Evolutionary conservation across 2,329 filamentous ascomycete genomes (phyloP).

Genomic region (Fusarium brevicatenulatum): DNA sequence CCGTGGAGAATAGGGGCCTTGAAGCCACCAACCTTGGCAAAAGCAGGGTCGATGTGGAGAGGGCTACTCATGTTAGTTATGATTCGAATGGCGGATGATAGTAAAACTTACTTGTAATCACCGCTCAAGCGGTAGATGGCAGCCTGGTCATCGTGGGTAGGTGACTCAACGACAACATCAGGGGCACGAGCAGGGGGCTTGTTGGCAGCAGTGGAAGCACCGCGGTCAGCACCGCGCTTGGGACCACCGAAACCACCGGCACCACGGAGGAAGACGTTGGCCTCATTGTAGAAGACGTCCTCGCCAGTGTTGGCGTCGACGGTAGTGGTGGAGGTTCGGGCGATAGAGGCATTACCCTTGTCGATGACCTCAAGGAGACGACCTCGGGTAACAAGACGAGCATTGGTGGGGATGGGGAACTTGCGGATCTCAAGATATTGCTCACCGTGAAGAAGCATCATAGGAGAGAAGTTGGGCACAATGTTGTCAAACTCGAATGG

Average conservation of each 20-base stretch:
- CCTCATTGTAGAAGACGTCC: conserved; percentile 96
- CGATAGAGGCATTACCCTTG: conserved; percentile 89
- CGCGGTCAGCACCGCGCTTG: conserved; percentile 80
- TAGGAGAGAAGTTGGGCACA: conserved; percentile 95
- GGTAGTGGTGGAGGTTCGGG: conserved; percentile 83
- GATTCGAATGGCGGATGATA: neutral
- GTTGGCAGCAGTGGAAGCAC: conserved; percentile 82
- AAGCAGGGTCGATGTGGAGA: conserved; percentile 92
- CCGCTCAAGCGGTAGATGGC: conserved; percentile 93
- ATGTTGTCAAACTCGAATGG: conserved; percentile 85
- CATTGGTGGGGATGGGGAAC: conserved; percentile 89
- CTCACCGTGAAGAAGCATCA: conserved; percentile 99
- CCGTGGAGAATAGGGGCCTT: conserved; percentile 94
- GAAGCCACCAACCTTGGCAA: conserved; percentile 96
- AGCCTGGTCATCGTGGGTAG: conserved; percentile 90
- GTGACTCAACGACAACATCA: conserved; percentile 85
- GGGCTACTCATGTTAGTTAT: conserved; percentile 60
- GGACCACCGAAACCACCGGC: conserved; percentile 90
- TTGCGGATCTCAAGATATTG: conserved; percentile 96
- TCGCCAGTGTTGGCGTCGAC: conserved; percentile 86
- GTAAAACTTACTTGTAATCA: conserved; percentile 77
- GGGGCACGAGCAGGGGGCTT: conserved; percentile 79
- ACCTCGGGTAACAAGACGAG: conserved; percentile 77
- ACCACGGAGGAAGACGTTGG: conserved; percentile 90
- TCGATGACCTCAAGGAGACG: conserved; percentile 94